Base-by-base conservation (phyloP, 1,284 basidiomycete genomes). In the Papiliotrema nemorosa region DNA sequence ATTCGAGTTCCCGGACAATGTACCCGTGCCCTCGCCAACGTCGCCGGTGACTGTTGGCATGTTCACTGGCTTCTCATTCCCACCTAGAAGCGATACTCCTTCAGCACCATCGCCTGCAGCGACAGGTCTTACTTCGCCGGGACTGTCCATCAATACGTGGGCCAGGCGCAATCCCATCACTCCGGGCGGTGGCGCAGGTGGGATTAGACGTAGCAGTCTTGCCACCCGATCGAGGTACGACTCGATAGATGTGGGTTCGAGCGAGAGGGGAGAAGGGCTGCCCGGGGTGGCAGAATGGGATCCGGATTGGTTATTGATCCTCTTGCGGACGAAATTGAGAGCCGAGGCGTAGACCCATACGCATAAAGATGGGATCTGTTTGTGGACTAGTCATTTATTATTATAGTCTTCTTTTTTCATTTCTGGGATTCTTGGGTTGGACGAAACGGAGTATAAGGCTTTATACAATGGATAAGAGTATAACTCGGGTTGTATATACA, bases 231-330 rank as follows among this genome's bases (percentile, higher is more conserved):
- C 55, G 24, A 34, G 55, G 38, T 53, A 51, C 39, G 47, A 44
- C 29, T 52, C 49, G 3, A 33, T 42, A 16, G 24, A 44, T 41
- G 22, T 41, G 50, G 53, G 5, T 21, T 26, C 5, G 34, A 25
- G 21, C 5, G 20, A 25, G 16, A 25, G 40, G 34, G 26, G 33
- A 27, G 45, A 31, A 14, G 31, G 37, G 20, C 18, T 14, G 39
- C 45, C 58, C 2, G 69, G 69, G 10, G 64, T 72, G 20, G 71
- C 56, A 3, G 37, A 45, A 4, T 73, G 69, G 69, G 71, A 73
- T 49, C 64, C 61, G 16, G 64, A 68, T 45, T 73, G 71, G 71
- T 58, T 73, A 29, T 52, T 69, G 53, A 48, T 59, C 21, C 54
- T 73, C 2, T 52, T 73, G 24, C 55, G 64, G 45, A 58, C 26